Evolutionary conservation across 306 rosid species (phyloP), one percentile per base, ranked within the genome.

Genomic region (Fragaria iinumae): DNA sequence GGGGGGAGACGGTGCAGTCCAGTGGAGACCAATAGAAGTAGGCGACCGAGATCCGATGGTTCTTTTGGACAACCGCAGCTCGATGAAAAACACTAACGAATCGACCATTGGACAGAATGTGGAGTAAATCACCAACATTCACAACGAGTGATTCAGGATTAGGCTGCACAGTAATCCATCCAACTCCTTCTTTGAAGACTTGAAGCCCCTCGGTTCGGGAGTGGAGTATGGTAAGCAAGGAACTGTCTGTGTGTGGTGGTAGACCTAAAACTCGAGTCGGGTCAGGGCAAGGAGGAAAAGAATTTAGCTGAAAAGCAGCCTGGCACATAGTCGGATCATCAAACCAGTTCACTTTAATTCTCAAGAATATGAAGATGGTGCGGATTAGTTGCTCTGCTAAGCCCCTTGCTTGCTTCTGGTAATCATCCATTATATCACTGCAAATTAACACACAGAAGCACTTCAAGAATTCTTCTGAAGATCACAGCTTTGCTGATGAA

Each of bases 111-210:
- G 98, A 91, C 27, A 90, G 23, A 5, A 93, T 83, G 14, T 88
- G 92, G 23, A 93, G 81, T 36, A 88, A 64, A 70, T 91, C 98
- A 34, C 96, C 98, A 2, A 85, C 70, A 69, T 88, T 84, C 20
- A 91, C 84, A 0, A 84, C 85, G 7, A 93, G 84, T 17, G 89
- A 82, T 63, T 77, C 79, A 0, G 80, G 78, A 6, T 64, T 52
- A 2, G 92, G 91, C 12, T 77, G 56, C 72, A 91, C 91, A 0
- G 73, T 78, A 44, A 88, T 82, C 95, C 91, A 91, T 2, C 91
- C 93, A 1, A 4, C 29, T 11, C 88, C 92, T 1, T 84, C 87
- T 39, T 77, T 85, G 83, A 80, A 83, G 55, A 91, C 44, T 60
- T 93, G 90, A 38, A 93, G 96, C 32, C 97, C 96, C 29, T 6